These are phyloP conservation scores for Phyllosticta citriasiana DNA, from an alignment of 2,329 filamentous ascomycete species.

Conservation along the genomic window DNA sequence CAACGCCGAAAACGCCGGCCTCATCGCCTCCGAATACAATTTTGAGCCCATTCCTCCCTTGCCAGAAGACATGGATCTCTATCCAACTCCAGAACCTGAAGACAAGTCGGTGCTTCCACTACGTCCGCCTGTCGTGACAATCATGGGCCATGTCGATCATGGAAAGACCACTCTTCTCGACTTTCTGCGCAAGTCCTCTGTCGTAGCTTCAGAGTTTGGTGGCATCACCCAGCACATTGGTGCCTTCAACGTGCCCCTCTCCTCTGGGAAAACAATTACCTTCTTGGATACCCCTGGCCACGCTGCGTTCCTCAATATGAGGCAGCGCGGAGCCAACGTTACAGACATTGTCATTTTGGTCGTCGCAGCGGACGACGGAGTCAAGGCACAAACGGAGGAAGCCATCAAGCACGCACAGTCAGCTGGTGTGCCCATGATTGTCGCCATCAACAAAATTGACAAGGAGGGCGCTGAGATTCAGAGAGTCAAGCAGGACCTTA, in stretches of 20 bases:
- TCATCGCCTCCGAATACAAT: conserved; percentile 87
- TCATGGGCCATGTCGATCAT: conserved; percentile 99
- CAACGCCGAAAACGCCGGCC: conserved; percentile 78
- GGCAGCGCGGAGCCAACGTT: conserved; percentile 86
- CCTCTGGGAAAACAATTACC: conserved; percentile 80
- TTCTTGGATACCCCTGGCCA: conserved; percentile 96
- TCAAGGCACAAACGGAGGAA: conserved; percentile 94
- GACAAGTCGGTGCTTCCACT: conserved; percentile 59
- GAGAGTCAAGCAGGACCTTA: conserved; percentile 78
- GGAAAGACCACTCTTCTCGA: conserved; percentile 96
- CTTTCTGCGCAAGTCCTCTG: conserved; percentile 82
- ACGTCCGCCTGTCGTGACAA: conserved; percentile 89
- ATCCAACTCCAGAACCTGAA: conserved; percentile 49
- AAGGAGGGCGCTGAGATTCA: conserved; percentile 74
- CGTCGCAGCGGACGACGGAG: conserved; percentile 91
- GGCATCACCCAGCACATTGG: conserved; percentile 98
- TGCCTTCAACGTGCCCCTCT: conserved; percentile 80
- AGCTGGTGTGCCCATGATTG: conserved; percentile 87
- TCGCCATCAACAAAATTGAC: conserved; percentile 96
- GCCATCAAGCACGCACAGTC: conserved; percentile 85
- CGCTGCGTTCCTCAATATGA: conserved; percentile 91
- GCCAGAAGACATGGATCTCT: conserved; percentile 58
- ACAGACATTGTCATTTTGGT: conserved; percentile 96
- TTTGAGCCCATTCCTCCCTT: conserved; percentile 71
- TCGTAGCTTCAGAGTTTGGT: conserved; percentile 84